Conservation (phyloP, 225 moss, liverwort and hornwort species). For the Lunularia cruciata region DNA sequence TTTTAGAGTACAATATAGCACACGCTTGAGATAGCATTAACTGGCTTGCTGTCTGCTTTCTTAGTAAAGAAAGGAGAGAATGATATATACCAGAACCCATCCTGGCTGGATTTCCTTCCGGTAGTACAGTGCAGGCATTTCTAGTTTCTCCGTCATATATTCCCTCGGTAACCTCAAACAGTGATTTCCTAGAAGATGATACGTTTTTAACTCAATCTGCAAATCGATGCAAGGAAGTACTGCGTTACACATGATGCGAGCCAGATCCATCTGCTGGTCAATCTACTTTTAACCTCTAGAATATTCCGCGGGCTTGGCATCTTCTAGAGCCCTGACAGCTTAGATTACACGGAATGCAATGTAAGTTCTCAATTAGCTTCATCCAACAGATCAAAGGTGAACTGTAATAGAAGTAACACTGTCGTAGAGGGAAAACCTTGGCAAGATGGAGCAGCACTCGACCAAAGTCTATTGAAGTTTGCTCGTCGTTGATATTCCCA, state of each 20-base stretch:
- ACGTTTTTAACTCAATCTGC: slow-evolving; percentile 50
- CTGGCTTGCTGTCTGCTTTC: too few relatives aligned
- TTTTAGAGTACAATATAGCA: too few relatives aligned
- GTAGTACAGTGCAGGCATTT: slow-evolving; percentile 48
- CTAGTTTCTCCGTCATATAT: slow-evolving; percentile 36
- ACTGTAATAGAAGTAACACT: neutral
- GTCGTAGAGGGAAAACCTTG: slow-evolving; percentile 31
- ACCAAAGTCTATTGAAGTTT: slow-evolving; percentile 46
- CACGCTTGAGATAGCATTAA: too few relatives aligned
- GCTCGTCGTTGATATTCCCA: slow-evolving; percentile 45
- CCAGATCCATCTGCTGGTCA: neutral
- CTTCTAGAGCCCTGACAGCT: too few relatives aligned
- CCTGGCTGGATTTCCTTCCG: slow-evolving; percentile 38
- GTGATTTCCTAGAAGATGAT: slow-evolving; percentile 62
- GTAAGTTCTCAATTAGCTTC: neutral
- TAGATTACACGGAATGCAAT: too few relatives aligned
- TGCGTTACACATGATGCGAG: neutral
- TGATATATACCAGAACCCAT: slow-evolving; percentile 45
- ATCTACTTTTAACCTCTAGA: too few relatives aligned
- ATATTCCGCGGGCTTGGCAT: too few relatives aligned
- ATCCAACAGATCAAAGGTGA: neutral
- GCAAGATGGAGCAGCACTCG: slow-evolving; percentile 42
- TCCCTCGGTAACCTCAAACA: slow-evolving; percentile 54
- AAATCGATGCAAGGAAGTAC: neutral
- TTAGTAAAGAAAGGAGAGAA: neutral